Conservation (phyloP, 208 protist species). For the Trypanosoma congolense region DNA sequence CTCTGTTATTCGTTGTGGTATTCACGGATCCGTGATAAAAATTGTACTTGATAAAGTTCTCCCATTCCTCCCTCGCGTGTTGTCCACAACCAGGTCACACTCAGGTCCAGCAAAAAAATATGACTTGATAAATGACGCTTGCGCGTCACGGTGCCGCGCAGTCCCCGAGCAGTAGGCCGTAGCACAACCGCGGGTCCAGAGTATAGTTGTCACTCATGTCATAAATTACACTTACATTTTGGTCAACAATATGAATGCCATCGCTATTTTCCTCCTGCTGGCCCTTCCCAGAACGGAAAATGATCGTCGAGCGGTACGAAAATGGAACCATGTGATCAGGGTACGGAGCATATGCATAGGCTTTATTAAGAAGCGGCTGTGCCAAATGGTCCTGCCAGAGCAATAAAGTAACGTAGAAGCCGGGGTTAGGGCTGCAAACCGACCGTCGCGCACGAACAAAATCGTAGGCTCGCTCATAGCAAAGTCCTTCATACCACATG, state of each 20-base stretch:
- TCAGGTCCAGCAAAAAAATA: conserved; percentile 19
- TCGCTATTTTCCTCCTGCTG: conserved; percentile 6
- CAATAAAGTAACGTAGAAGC: conserved; percentile 86
- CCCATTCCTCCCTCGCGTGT: conserved; percentile 22
- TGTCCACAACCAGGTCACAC: conserved; percentile 12
- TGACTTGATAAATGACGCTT: not conserved
- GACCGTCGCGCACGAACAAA: conserved; percentile 58
- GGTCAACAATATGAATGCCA: conserved; percentile 21
- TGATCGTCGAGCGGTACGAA: conserved; percentile 48
- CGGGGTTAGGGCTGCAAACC: conserved; percentile 87
- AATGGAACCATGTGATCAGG: conserved; percentile 28
- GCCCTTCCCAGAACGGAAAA: conserved; percentile 19
- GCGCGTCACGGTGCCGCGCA: not conserved
- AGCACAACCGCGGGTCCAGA: conserved; percentile 52
- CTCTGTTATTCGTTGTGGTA: conserved; percentile 9
- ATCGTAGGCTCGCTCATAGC: conserved; percentile 81
- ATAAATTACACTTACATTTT: conserved; percentile 19
- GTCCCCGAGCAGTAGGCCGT: conserved; percentile 44
- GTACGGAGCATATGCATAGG: conserved; percentile 65
- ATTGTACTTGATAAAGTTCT: conserved; percentile 20
- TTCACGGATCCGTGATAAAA: conserved; percentile 25
- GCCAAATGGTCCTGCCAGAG: conserved; percentile 73
- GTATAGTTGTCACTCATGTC: conserved; percentile 18
- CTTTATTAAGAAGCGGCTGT: conserved; percentile 37
- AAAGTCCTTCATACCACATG: conserved; percentile 83